These are phyloP conservation scores for Xylogone sp. DNA, from an alignment of 2,329 filamentous ascomycete genomes.

Conservation along the genomic window DNA sequence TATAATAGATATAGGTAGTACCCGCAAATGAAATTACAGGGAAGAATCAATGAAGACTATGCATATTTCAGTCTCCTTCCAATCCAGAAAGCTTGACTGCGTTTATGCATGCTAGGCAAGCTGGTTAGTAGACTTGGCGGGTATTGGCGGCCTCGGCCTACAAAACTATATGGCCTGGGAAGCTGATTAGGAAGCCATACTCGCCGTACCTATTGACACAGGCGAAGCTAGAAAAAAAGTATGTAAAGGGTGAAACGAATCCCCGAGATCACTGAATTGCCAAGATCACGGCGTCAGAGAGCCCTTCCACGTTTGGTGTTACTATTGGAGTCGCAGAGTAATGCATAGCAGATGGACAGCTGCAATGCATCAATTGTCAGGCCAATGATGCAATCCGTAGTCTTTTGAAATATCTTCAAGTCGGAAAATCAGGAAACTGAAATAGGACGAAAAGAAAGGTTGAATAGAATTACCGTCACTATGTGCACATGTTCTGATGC, in stretches of 20 bases:
- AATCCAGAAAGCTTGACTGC: too few relatives aligned
- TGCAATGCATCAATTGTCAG: conserved; percentile 52
- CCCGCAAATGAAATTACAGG: too few relatives aligned
- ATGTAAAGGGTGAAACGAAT: conserved; percentile 65
- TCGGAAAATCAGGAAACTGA: background rate
- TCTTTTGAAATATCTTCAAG: background rate
- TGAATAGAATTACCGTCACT: background rate
- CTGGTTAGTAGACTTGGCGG: too few relatives aligned
- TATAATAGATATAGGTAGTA: too few relatives aligned
- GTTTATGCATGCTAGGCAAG: too few relatives aligned
- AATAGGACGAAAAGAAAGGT: background rate
- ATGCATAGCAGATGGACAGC: conserved; percentile 50
- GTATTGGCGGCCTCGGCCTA: too few relatives aligned
- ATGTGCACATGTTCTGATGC: background rate
- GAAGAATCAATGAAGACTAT: too few relatives aligned
- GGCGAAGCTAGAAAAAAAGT: background rate
- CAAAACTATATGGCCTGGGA: too few relatives aligned
- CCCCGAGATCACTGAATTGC: conserved; percentile 44
- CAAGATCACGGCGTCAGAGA: conserved; percentile 54
- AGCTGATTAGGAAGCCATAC: too few relatives aligned
- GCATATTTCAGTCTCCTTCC: too few relatives aligned
- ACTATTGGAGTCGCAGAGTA: conserved; percentile 56
- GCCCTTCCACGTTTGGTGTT: conserved; percentile 41
- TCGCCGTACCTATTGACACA: too few relatives aligned
- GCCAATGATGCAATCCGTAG: conserved; percentile 36